Evolutionary conservation across 441 rosid species (phyloP).

Genomic region (Populus tomentosa): DNA sequence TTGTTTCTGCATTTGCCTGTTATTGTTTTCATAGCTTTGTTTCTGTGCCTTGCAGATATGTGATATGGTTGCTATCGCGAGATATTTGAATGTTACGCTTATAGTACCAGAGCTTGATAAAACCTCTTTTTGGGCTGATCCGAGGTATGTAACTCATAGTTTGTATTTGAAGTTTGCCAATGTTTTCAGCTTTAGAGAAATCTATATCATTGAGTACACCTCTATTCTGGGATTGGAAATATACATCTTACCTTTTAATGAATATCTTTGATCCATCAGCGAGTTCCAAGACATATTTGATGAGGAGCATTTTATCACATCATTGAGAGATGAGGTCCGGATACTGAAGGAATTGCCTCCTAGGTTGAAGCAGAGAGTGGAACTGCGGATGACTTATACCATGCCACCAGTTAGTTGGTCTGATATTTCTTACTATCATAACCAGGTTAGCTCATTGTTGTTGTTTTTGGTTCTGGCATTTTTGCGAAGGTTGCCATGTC

Average conservation of each 20-base stretch:
- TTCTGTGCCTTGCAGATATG: conserved; percentile 50
- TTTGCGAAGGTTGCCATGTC: neutral
- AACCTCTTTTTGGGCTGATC: conserved; percentile 92
- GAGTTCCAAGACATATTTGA: no score
- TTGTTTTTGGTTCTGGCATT: neutral
- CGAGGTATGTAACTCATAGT: conserved; percentile 46
- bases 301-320: no score
- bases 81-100: conserved; percentile 81
- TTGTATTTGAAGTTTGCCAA: neutral
- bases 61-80: conserved; percentile 90
- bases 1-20: neutral
- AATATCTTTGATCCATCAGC: conserved; percentile 14
- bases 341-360: no score
- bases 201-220: neutral
- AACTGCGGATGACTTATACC: no score
- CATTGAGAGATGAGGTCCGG: no score
- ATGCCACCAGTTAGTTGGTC: conserved; percentile 55
- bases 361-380: no score
- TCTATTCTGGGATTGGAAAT: neutral
- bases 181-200: neutral
- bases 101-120: conserved; percentile 91
- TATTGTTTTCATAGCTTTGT: neutral
- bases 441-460: conserved; percentile 46
- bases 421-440: conserved; percentile 75
- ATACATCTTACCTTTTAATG: neutral